Evolutionary conservation across 805 yeast genomes (phyloP).

Genomic region (Spathaspora boniae): DNA sequence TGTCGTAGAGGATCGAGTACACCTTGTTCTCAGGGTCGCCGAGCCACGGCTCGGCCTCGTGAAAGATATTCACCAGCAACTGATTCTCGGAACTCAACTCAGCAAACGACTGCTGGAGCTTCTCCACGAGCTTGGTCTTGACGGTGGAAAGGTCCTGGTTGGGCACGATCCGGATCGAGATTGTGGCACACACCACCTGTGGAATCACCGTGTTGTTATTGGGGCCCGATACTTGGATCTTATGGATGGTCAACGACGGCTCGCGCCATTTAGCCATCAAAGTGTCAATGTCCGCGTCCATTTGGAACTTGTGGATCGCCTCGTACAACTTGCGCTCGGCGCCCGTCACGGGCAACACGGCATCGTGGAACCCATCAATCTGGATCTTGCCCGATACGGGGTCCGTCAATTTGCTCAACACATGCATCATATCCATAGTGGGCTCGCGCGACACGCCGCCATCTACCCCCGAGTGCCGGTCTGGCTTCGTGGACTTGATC

Average conservation of each 20-base stretch:
- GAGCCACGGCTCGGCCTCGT: slow-evolving; percentile 95
- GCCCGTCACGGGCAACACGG: slow-evolving; percentile 54
- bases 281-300: slow-evolving; percentile 37
- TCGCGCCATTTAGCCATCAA: slow-evolving; percentile 81
- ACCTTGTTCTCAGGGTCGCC: slow-evolving; percentile 80
- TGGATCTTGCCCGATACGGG: slow-evolving; percentile 39
- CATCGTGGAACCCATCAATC: slow-evolving; percentile 69
- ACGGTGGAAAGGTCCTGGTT: slow-evolving; percentile 68
- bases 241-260: slow-evolving; percentile 87
- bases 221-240: slow-evolving; percentile 85
- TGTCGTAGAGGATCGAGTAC: slow-evolving; percentile 61
- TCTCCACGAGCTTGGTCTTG: slow-evolving; percentile 46
- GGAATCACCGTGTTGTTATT: slow-evolving; percentile 89
- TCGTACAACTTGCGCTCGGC: slow-evolving; percentile 61
- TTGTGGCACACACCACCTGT: slow-evolving; percentile 65
- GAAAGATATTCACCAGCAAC: slow-evolving; percentile 57
- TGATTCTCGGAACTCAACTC: slow-evolving; percentile 58
- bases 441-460: slow-evolving; percentile 93
- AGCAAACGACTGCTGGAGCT: slow-evolving; percentile 45
- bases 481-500: slow-evolving; percentile 71
- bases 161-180: slow-evolving; percentile 87
- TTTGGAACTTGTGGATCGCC: slow-evolving; percentile 46
- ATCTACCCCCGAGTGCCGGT: slow-evolving; percentile 93
- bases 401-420: slow-evolving; percentile 63
- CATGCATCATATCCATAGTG: slow-evolving; percentile 73